Percentiles rank a stretch among this genome's conserved stretches.
phyloP scores from a whole-genome alignment of 164 flowering plant genomes.

The Amborella trichopoda region DNA sequence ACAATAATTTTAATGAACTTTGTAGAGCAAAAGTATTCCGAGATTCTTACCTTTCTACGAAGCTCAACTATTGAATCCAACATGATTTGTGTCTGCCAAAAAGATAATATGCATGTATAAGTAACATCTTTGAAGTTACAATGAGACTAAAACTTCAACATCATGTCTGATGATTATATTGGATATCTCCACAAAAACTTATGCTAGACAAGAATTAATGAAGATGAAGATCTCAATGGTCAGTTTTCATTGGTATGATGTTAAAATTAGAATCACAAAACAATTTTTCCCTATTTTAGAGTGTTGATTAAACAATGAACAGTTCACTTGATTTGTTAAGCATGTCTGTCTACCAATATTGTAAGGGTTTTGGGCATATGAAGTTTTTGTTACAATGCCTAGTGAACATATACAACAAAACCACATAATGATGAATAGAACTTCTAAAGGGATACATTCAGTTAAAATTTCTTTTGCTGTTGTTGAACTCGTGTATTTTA shows the following conservation, averaged over 20 bases:
- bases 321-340: too few relatives aligned
- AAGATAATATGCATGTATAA: neutral
- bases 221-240: neutral
- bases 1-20: neutral
- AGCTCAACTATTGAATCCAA: constrained; percentile 48
- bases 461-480: neutral
- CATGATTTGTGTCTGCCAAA: constrained; percentile 55
- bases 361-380: too few relatives aligned
- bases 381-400: too few relatives aligned
- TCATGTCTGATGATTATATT: neutral
- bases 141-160: neutral
- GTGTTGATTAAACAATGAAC: too few relatives aligned
- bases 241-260: neutral
- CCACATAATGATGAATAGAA: neutral
- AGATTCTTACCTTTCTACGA: constrained; percentile 43
- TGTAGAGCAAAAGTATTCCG: neutral
- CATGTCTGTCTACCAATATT: too few relatives aligned
- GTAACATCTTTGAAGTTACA: neutral
- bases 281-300: too few relatives aligned
- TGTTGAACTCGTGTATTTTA: neutral
- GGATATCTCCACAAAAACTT: neutral
- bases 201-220: neutral
- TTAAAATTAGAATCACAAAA: neutral
- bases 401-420: too few relatives aligned
- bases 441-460: neutral